Evolutionary conservation across 108 stramenopile genomes (phyloP).

Genomic region (Nannochloropsis granulata): DNA sequence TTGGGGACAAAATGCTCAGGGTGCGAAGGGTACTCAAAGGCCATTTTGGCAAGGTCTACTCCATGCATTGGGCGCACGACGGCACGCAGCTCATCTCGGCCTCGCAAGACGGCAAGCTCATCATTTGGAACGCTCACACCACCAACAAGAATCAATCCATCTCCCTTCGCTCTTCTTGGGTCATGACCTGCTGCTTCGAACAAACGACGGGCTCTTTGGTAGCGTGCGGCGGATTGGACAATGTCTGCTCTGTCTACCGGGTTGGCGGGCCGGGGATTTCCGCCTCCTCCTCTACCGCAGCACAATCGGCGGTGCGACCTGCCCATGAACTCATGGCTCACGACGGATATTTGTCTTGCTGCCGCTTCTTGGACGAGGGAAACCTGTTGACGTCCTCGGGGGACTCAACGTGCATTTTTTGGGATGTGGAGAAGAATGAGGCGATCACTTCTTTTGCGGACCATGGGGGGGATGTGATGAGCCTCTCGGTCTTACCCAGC

Average conservation of each 20-base stretch:
- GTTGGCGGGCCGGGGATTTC: constrained; percentile 23
- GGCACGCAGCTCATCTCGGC: constrained; percentile 52
- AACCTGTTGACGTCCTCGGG: constrained; percentile 71
- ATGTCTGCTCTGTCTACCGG: constrained; percentile 93
- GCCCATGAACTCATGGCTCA: constrained; percentile 83
- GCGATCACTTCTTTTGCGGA: constrained; percentile 62
- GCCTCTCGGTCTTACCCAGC: constrained; percentile 53
- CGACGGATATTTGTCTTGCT: constrained; percentile 94
- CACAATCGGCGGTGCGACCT: constrained; percentile 45
- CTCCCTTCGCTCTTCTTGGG: constrained; percentile 84
- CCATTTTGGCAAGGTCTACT: constrained; percentile 93
- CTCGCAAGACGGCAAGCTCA: constrained; percentile 90
- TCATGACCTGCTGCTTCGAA: constrained; percentile 98
- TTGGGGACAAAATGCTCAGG: constrained; percentile 30
- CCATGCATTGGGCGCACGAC: constrained; percentile 88
- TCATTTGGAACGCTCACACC: constrained; percentile 89
- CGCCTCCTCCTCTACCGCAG: constrained; percentile 3
- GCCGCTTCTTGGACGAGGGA: constrained; percentile 70
- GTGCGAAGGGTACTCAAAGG: constrained; percentile 33
- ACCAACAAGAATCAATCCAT: constrained; percentile 65
- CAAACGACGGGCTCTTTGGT: constrained; percentile 70
- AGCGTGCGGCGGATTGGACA: constrained; percentile 98
- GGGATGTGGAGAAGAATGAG: constrained; percentile 65
- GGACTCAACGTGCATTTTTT: constrained; percentile 87
- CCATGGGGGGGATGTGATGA: constrained; percentile 91